Evolutionary conservation across 2,329 filamentous ascomycete genomes (phyloP), one percentile per base, ranked within the genome.

Genomic region (Colletotrichum trifolii): DNA sequence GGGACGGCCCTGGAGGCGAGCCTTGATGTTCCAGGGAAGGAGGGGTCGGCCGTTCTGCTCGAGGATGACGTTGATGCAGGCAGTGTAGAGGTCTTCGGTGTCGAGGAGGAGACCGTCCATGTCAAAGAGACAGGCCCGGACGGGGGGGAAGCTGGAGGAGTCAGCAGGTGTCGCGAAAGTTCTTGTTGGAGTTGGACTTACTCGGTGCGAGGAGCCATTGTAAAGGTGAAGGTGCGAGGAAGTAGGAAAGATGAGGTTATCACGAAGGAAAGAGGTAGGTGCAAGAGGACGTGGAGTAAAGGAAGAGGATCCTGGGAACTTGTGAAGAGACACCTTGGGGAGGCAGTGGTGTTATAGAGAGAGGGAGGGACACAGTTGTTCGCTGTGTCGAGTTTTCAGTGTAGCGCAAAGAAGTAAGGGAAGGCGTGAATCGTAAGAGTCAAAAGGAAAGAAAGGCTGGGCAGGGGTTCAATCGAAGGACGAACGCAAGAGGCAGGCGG

Each of bases 91-190:
- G 72, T 98, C 96, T 82, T 98, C 96, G 39, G 92, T 94, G 79
- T 98, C 90, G 75, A 99, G 91, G 17, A 99, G 87, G 40, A 99
- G 90, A 66, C 96, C 96, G 78, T 99, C 96, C 94, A 98, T 97
- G 83, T 99, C 96, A 77, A 99, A 98, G 69, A 99, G 89, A 78
- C 94, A 97, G 71, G 95, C 96, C 71, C 94, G 87, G 64, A 98
- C 85, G 50, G 91, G 89, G 17, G 92, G 91, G 77, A 94, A 89
- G 75, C 91, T 93, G 73, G 5, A 15, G 1, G 13, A 10, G 54
- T 66, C 3, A 66, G 60, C 36, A 15, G 17, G 10, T 42, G 25
- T 49, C n/a, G 10, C 8, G 9, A 38, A 43, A n/a, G 69, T 85
- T 82, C 0, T 71, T 69, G 10, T 4, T 3, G 8, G 34, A n/a